Conservation (phyloP, 2,329 filamentous ascomycete species). For the Fusarium drepaniforme region DNA sequence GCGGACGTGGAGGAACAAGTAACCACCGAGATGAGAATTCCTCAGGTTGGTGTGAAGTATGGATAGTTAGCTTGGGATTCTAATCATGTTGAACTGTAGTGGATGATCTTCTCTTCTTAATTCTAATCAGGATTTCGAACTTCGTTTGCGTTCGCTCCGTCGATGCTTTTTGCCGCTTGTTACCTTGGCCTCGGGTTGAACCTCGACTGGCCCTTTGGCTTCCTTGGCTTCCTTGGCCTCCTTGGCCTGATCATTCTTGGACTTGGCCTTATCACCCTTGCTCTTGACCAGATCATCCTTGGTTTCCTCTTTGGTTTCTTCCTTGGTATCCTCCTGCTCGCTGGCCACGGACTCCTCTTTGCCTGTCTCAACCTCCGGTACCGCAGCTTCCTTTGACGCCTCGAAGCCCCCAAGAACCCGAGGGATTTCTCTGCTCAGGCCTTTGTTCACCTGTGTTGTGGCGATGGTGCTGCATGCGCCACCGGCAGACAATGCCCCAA, state of each 20-base stretch:
- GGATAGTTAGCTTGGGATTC: not conserved
- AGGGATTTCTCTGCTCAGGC: constrained; percentile 24
- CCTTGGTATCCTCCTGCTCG: constrained; percentile 28
- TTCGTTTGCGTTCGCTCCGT: constrained; percentile 34
- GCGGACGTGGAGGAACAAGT: too few species aligned
- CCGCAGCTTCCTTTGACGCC: constrained; percentile 24
- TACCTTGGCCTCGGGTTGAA: constrained; percentile 6
- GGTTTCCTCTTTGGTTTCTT: constrained; percentile 15
- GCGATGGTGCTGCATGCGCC: constrained; percentile 29
- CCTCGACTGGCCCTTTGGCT: not conserved
- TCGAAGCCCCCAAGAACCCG: constrained; percentile 27
- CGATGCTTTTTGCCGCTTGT: constrained; percentile 33
- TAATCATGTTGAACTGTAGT: not conserved
- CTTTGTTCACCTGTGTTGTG: constrained; percentile 21
- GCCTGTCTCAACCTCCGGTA: constrained; percentile 15
- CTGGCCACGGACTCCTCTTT: constrained; percentile 27
- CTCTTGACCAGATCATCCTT: constrained; percentile 15
- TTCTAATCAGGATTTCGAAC: constrained; percentile 20
- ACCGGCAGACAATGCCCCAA: not conserved
- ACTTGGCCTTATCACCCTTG: constrained; percentile 9
- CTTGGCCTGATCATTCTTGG: not conserved
- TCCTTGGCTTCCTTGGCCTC: not conserved
- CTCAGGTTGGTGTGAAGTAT: not conserved
- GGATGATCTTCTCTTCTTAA: not conserved
- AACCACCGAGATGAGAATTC: not conserved